Evolutionary conservation across 2,329 filamentous ascomycete species (phyloP), one percentile per base, ranked within the genome.

Genomic region (Dactylonectria macrodidyma): DNA sequence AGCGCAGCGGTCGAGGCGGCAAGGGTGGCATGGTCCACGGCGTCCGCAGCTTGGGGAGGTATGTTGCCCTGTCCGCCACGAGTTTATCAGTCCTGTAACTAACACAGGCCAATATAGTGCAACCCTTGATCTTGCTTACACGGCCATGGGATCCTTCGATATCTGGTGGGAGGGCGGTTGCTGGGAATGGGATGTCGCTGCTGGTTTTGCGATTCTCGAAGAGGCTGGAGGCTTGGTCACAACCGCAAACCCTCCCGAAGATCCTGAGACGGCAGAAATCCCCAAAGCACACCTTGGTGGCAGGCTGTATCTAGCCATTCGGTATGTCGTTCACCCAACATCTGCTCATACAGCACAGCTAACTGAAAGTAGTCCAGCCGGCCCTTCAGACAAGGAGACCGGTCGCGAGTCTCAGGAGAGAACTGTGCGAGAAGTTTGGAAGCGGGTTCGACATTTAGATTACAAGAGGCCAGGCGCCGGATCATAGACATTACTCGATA

Each of bases 151-250:
- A 0, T 85, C 89, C 0, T 91, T 94, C 71, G 92, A 95, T 79
- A 93, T 94, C 11, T 94, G 92, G 92, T 95, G 92, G 92, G 92
- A 95, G 77, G 92, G 92, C 3, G 92, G 92, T 0, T 94, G 92
- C 75, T 94, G 92, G 92, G 93, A 94, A 80, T 95, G 92, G 92
- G 93, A 95, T 72, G 92, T 94, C 3, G 92, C 92, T 2, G 93
- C 92, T 12, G 92, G 92, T 2, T 90, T 94, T 66, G 91, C 91
- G 5, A 90, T 95, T 47, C 81, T 95, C 1, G 83, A 90, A 65
- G 92, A 95, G 81, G 92, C 93, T 2, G 92, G 92, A 1, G 93
- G 93, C 0, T 78, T 95, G 4, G 85, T 94, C 22, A 95, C 92
- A 0, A 92, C 90, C 3, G 92, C 92, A 0, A 94, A 94, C 73